Evolutionary conservation across 1,284 basidiomycete species (phyloP), one percentile per base, ranked within the genome.

Genomic region (Tilletia indica): DNA sequence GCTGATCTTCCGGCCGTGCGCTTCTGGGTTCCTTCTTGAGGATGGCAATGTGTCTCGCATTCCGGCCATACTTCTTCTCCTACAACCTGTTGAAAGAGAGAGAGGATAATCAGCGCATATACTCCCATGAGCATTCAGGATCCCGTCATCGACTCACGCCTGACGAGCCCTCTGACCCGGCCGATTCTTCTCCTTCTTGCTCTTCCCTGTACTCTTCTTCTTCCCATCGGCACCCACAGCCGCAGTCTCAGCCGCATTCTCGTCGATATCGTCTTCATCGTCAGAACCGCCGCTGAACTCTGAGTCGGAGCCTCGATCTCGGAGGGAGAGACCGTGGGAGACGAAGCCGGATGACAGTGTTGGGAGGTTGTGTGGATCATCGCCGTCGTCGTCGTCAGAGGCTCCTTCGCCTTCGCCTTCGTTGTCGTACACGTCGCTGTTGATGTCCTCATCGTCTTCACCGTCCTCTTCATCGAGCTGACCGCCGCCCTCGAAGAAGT

Each of bases 51-150:
- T 97, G 95, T 83, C 95, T 96, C 14, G 95, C 95, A 73, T 91
- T 90, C 75, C 88, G 89, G 69, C 95, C 95, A 80, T 90, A 97
- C 85, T 95, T 97, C 86, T 94, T 95, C 86, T 97, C 95, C 94
- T 94, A 97, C 76, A 98, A 95, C 0, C 94, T 97, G 78, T 19
- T 48, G 6, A 8, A 14, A 47, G 42, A 5, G 12, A 5, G 12
- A 49, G 31, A 49, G 19, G 51, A 11, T 56, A 1, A 42, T 36
- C 25, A 36, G 49, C 58, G 25, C 25, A 31, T 31, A 31, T 2
- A 31, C 25, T 31, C 25, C 25, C 14, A 39, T 25, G 19, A 6
- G 9, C 70, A 58, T 39, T 31, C 45, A 39, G 12, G 36, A n/a
- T 51, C 51, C 45, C 54, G 64, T 38, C 1, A 2, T 45, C 34